Percentiles rank a stretch among this genome's conserved stretches.
These are phyloP conservation scores for Tillandsia leiboldiana DNA, from an alignment of 176 grass and related monocot genomes.

Conservation along the genomic window DNA sequence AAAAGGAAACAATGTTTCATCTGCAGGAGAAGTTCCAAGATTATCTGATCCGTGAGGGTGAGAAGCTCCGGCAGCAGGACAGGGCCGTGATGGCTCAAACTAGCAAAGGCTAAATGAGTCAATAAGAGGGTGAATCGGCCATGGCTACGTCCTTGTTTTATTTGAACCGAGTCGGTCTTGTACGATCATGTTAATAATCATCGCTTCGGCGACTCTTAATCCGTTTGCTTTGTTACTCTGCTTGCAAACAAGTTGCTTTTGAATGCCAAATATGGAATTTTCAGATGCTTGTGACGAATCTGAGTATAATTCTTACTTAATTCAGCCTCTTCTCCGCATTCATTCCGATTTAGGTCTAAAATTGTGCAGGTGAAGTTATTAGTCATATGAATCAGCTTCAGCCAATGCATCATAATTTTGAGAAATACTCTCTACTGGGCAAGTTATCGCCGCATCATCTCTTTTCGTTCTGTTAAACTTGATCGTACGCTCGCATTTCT, in stretches of 20 bases:
- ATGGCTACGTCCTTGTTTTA: neutral
- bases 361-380: too few species aligned
- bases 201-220: neutral
- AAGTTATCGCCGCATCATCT: too few species aligned
- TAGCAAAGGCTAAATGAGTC: constrained; percentile 10
- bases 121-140: neutral
- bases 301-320: too few species aligned
- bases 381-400: too few species aligned
- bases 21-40: constrained; percentile 28
- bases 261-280: neutral
- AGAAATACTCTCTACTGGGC: too few species aligned
- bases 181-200: neutral
- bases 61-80: constrained; percentile 37
- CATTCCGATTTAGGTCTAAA: too few species aligned
- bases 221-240: neutral
- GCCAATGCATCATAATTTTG: too few species aligned
- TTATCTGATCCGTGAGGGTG: constrained; percentile 25
- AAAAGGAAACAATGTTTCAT: neutral
- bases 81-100: constrained; percentile 23
- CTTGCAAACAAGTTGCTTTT: neutral
- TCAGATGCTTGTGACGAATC: too few species aligned
- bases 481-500: too few species aligned
- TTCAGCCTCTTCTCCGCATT: too few species aligned
- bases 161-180: constrained; percentile 1
- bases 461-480: too few species aligned